Base-by-base conservation (phyloP, 1,284 basidiomycete genomes). In the Boletus smithii region DNA sequence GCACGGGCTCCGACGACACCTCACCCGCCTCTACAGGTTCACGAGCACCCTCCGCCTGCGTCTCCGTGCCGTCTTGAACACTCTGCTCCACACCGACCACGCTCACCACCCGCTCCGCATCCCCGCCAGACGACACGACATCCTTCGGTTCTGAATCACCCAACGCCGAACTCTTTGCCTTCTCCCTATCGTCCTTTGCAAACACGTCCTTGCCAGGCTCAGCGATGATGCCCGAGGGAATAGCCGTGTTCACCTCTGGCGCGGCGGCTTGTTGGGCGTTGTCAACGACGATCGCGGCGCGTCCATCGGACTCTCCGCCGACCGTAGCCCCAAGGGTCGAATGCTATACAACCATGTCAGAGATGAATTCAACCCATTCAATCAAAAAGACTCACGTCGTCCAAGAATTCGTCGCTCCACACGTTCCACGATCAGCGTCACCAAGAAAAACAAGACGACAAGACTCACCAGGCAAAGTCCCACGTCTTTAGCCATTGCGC, bases 401-500 rank as follows among this genome's bases (percentile, higher is more conserved):
- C 74, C 26, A 72, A 63, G 71, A 85, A 88, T 23, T 85, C 83
- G 36, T 78, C 71, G 64, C 85, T 85, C 38, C 10, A 4, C 5
- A 9, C 3, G 13, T 9, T 9, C n/a, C 32, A 10, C 31, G 30
- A 39, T 57, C 30, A 49, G 49, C 47, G 4, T 33, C 35, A 13
- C 13, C n/a, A 23, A 33, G 23, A 24, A 8, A 18, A 16, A 20
- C n/a, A n/a, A n/a, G 4, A 4, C 11, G 26, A 29, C 17, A 4
- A 9, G 23, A 63, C 85, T 50, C 61, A 88, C 84, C 95, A 98
- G 47, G 84, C 81, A 65, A 99, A 98, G 68, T 99, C 97, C 95
- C 97, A 99, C 2, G 83, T 87, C 71, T 85, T 90, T 46, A 94
- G 60, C 91, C 91, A 94, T 62, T 85, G 84, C 5, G 93, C 85